Evolutionary conservation across 148 eudicot genomes (phyloP).

Genomic region (Rhododendron williamsianum): DNA sequence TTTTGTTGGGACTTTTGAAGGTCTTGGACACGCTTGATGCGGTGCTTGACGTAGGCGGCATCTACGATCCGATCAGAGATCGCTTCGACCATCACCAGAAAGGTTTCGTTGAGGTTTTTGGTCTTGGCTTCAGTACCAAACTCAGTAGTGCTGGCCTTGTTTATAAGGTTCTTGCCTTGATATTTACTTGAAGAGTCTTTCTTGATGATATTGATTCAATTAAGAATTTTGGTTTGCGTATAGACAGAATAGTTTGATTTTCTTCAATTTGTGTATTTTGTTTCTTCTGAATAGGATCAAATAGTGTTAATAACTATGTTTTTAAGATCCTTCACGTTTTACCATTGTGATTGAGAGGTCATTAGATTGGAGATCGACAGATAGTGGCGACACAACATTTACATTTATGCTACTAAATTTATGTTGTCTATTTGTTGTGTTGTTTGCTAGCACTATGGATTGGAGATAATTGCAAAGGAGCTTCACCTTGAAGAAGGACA

Average conservation of each 20-base stretch:
- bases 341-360: not conserved
- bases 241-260: not conserved
- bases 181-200: not conserved
- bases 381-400: not conserved
- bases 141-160: slow-evolving; percentile 56
- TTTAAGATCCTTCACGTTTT: not conserved
- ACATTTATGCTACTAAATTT: not conserved
- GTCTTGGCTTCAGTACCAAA: slow-evolving; percentile 22
- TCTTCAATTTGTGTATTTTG: not conserved
- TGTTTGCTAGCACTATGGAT: slow-evolving; percentile 41
- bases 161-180: slow-evolving; percentile 30
- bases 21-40: slow-evolving; percentile 46
- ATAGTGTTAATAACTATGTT: not conserved
- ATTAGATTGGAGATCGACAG: not conserved
- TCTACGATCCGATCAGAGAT: slow-evolving; percentile 32
- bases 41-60: slow-evolving; percentile 54
- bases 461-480: slow-evolving; percentile 43
- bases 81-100: slow-evolving; percentile 55
- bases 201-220: not conserved
- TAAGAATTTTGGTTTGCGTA: not conserved
- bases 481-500: slow-evolving; percentile 41
- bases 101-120: slow-evolving; percentile 41
- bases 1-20: slow-evolving; percentile 14
- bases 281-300: not conserved
- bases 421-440: not conserved